A percentile compares a stretch with the other conserved stretches of the same genome.
phyloP scores from a whole-genome alignment of 257 asterid genomes.

The Penstemon newberryi region DNA sequence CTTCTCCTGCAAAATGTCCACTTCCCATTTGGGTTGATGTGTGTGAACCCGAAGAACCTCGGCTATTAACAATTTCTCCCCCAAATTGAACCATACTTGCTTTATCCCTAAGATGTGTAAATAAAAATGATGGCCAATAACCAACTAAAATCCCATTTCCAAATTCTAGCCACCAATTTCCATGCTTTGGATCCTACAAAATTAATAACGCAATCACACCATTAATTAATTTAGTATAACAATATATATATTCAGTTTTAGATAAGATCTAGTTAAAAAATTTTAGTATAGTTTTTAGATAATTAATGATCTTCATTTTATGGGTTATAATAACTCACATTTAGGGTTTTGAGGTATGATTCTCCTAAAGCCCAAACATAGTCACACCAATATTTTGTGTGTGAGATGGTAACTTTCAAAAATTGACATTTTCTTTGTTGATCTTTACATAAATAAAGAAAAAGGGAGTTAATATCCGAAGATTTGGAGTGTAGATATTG shows the following conservation, averaged over 20 bases:
- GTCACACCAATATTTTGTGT: too few species aligned
- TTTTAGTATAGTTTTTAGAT: too few species aligned
- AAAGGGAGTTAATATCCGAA: too few species aligned
- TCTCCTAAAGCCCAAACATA: too few species aligned
- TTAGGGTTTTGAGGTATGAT: too few species aligned
- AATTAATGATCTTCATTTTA: too few species aligned
- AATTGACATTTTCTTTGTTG: too few species aligned
- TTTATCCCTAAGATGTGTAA: conserved; percentile 48
- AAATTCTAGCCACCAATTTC: conserved; percentile 69
- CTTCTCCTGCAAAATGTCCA: conserved; percentile 62
- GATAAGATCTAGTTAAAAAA: too few species aligned
- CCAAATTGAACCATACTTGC: conserved; percentile 61
- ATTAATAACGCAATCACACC: background rate
- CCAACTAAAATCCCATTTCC: conserved; percentile 57
- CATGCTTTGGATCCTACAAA: conserved; percentile 60
- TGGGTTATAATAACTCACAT: too few species aligned
- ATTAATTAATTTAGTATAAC: too few species aligned
- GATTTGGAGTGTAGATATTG: background rate
- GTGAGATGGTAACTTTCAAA: too few species aligned
- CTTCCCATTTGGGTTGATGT: conserved; percentile 65
- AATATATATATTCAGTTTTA: too few species aligned
- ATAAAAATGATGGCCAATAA: conserved; percentile 59
- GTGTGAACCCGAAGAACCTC: conserved; percentile 33
- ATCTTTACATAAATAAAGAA: background rate
- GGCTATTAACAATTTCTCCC: conserved; percentile 53